Base-by-base conservation (phyloP, 2,329 filamentous ascomycete species). In the Nannizziopsis arthrosporioides region DNA sequence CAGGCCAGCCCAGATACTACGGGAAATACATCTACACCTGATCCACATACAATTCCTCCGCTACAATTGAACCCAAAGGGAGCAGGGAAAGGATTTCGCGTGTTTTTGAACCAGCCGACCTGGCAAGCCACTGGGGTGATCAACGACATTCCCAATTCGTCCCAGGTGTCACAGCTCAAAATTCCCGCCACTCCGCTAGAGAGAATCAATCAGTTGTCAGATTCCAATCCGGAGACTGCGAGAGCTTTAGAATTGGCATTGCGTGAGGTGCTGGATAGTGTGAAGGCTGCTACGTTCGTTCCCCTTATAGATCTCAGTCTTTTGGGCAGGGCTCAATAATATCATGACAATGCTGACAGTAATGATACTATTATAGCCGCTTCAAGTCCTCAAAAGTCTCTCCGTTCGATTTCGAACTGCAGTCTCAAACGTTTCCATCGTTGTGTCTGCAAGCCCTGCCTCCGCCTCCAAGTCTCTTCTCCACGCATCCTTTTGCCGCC, bases 171-270 rank as follows among this genome's bases (percentile, higher is more conserved):
- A 61, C 53, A 54, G 45, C 48, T 50, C 30, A 48, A 46, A 14
- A 42, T 53, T 5, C 50, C 52, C 4, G 43, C 50, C 17, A 51
- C 41, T 5, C 41, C 51, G 2, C 44, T 50, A 6, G 51, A 50
- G 17, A 38, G 42, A 3, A 22, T 46, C 2, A 50, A 50, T 42
- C 42, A 40, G 14, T 37, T 52, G 22, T 36, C 43, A 6, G 47
- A 46, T 57, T 61, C 2, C 57, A 46, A 46, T 14, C 82, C 85
- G 56, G 89, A 95, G 61, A 87, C 79, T n/a, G 82, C 83, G 15
- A 78, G 80, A 54, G 89, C 89, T 4, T 81, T 89, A 17, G 87
- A 94, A 67, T 68, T 95, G 61, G 88, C 90, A 5, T 67, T 95
- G 56, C 74, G 85, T 53, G 90, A 95, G 68, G 72, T 95, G 39